These are phyloP conservation scores for Penicillium paradoxum DNA, from an alignment of 495 filamentous ascomycete species.

Conservation along the genomic window DNA sequence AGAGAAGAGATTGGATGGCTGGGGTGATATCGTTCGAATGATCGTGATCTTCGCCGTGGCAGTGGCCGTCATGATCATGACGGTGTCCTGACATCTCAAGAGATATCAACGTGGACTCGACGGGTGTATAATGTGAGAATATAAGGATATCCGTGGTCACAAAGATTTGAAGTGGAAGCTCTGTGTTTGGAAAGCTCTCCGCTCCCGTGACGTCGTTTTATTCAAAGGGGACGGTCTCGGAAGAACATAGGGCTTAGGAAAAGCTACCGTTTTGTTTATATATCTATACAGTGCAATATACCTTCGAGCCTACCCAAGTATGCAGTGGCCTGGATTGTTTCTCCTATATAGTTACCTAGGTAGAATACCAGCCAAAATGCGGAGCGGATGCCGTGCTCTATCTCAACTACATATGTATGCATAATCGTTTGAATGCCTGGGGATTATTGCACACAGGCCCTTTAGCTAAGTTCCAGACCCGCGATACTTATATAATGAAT, in stretches of 20 bases:
- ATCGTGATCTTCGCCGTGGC: conserved; percentile 55
- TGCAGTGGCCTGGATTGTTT: no score
- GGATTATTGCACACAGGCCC: conserved; percentile 5
- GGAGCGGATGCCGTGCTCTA: no score
- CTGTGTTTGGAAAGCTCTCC: conserved; percentile 5
- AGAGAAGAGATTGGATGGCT: conserved; percentile 80
- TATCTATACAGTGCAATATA: not conserved
- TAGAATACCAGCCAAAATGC: no score
- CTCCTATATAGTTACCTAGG: no score
- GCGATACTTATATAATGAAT: not conserved
- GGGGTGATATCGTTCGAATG: conserved; percentile 89
- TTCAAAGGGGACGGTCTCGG: not conserved
- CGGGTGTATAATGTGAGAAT: not conserved
- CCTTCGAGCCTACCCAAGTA: no score
- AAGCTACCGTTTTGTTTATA: not conserved
- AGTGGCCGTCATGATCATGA: conserved; percentile 41
- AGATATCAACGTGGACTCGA: not conserved
- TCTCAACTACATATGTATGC: not conserved
- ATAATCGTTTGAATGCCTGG: conserved; percentile 5
- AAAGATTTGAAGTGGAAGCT: not conserved
- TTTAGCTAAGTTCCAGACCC: not conserved
- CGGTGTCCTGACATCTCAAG: conserved; percentile 39
- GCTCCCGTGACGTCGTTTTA: conserved; percentile 20
- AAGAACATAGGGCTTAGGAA: not conserved
- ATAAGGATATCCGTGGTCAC: not conserved